Base-by-base conservation (phyloP, 2,329 filamentous ascomycete genomes). In the Davidsoniella australis region DNA sequence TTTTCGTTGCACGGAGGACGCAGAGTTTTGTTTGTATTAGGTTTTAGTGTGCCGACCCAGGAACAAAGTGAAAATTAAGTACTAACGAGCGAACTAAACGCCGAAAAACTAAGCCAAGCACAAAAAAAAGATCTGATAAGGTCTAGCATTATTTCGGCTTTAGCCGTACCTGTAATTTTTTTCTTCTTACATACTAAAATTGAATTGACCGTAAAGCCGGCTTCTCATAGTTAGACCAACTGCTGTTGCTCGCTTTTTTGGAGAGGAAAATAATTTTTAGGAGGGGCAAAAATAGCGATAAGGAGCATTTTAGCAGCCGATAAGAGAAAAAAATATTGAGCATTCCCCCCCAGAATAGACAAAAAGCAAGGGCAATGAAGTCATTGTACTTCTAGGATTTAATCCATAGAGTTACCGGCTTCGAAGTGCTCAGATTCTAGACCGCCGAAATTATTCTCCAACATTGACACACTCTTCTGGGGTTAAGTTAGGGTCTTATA, bases 221-320 rank as follows among this genome's bases (percentile, higher is more conserved):
- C 9, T 44, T 29, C 18, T 17, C 17, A 17, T 16, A 36, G 47
- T 24, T 26, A 23, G 20, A 5, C 20, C 20, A 23, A 20, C 4
- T 20, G 20, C 18, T 17, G 41, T 12, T 33, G 29, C 6, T 33
- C 12, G 5, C 20, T 26, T 45, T 36, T 37, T 45, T 33, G 36
- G 36, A 43, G 47, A 36, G 48, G 38, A 49, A 53, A 50, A 53
- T 44, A 53, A 49, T 53, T 52, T 55, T 51, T 52, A 48, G 52
- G 50, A 49, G 54, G 54, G 54, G 54, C 50, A 49, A 52, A 51
- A 47, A 44, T 49, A 44, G 43, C 41, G 20, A 23, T 8, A 29
- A 2, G 8, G 4, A 5, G 5, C 33, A 24, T 44, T 49, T 44
- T 44, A 29, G 16, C 14, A 44, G 38, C 23, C 17, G 41, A 42